Evolutionary conservation across 352 stramenopile genomes (phyloP), one percentile per base, ranked within the genome.

Genomic region (Globisporangium recalcitrans): DNA sequence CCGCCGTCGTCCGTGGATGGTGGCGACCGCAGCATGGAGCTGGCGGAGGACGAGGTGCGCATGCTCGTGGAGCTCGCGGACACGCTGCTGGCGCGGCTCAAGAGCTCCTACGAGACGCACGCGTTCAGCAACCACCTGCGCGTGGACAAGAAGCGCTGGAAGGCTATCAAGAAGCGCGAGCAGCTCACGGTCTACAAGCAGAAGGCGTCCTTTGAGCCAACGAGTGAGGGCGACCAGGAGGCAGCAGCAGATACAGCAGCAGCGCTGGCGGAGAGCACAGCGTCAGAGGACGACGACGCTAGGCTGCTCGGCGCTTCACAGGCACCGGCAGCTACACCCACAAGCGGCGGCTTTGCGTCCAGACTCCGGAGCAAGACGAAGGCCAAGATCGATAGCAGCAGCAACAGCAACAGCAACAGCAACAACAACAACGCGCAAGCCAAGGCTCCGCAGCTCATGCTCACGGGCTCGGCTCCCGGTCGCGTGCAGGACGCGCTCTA

Each of bases 401-500:
- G 42, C 38, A 46, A 8, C 13, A 46, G 5, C 13, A 16, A 46
- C 7, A 26, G 19, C 42, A 26, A 16, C 42, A 49, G 7, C 19
- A 49, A 4, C 49, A 56, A 27, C 8, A 40, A 4, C n/a, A n/a
- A 38, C 14, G 8, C n/a, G 21, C n/a, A 26, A 5, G n/a, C 29
- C 29, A 57, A 57, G 29, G 22, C 51, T 10, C 74, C 74, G 58
- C 64, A 76, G 19, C 65, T 91, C 32, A 63, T 87, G 64, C 71
- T 77, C 47, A 71, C 68, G 1, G 82, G 82, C 6, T 56, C 64
- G 22, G 58, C 86, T 10, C 69, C 77, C 4, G 79, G 80, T 14
- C 70, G 76, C 22, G 38, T 91, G 16, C 72, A 90, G 42, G 82
- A 91, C 60, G 67, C 80, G 26, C 72, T 91, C 63, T 88, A 80